Evolutionary conservation across 768 basidiomycete genomes (phyloP), one percentile per base, ranked within the genome.

Genomic region (Leccinum sublutescens): DNA sequence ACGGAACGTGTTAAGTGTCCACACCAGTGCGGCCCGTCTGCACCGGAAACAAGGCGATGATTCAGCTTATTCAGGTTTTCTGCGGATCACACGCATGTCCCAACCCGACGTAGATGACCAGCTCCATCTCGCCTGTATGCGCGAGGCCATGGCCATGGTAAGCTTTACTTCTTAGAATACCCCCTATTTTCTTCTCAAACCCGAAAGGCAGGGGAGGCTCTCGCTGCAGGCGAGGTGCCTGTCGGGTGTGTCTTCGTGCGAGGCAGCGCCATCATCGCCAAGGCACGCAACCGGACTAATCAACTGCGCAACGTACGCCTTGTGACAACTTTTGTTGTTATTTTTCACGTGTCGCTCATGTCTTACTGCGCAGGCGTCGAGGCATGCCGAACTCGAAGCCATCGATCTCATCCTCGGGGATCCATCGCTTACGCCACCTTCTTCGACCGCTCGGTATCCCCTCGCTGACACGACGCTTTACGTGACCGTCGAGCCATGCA

Each of bases 401-500:
- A 94, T 98, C 66, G 94, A 97, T 70, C 79, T 80, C 66, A 93
- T 99, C 64, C 77, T 98, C 12, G 78, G 85, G 0, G 81, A 88
- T 69, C 75, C 76, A 55, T 55, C 67, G 15, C 80, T 89, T 62
- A 88, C 89, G 8, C 82, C 85, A 23, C 68, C 72, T 34, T 52
- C 62, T 4, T 55, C 59, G 19, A 60, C 71, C n/a, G 54, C 73
- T 0, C 67, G 72, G 48, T 85, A 91, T 59, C 91, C 92, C 5
- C 81, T 99, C 17, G 80, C 81, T 1, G 79, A 84, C 10, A 95
- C 93, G 21, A 91, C 85, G 2, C 84, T 98, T 29, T 99, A 98
- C 72, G 97, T 98, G 54, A 99, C 97, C 5, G 97, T 99, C 55
- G 96, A 99, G 75, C 97, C 96, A 0, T 99, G 97, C 75, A 94